Evolutionary conservation across 2,329 filamentous ascomycete species (phyloP).

Genomic region (Colletotrichum tabaci): DNA sequence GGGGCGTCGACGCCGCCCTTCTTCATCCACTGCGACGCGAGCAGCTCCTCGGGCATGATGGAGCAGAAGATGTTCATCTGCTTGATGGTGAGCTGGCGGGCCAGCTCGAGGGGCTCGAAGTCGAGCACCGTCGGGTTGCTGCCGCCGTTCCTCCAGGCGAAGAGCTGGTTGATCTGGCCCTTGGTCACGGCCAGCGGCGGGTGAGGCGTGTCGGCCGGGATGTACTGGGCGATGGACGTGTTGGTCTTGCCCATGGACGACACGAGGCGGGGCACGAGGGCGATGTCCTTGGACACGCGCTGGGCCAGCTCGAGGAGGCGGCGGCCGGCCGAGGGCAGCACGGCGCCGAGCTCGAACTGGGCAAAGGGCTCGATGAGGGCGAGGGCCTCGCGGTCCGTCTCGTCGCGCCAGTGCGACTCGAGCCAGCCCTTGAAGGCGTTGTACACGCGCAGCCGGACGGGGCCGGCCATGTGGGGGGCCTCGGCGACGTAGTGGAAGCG

Average conservation of each 20-base stretch:
- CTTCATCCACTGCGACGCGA: constrained; percentile 95
- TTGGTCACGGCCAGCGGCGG: constrained; percentile 81
- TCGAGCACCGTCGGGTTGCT: constrained; percentile 83
- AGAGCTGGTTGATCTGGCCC: constrained; percentile 81
- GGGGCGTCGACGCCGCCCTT: constrained; percentile 83
- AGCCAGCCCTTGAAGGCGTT: constrained; percentile 98
- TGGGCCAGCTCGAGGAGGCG: constrained; percentile 85
- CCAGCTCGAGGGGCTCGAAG: constrained; percentile 91
- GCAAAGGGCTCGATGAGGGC: constrained; percentile 86
- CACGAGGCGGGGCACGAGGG: constrained; percentile 85
- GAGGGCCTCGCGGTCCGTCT: constrained; percentile 83
- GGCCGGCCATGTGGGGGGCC: constrained; percentile 78
- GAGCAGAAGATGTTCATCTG: constrained; percentile 93
- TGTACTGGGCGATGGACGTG: constrained; percentile 79
- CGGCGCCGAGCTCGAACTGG: constrained; percentile 75
- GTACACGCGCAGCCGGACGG: constrained; percentile 91
- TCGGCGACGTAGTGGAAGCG: constrained; percentile 94
- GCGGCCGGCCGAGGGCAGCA: constrained; percentile 83
- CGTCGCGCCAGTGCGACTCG: constrained; percentile 93
- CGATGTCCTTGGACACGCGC: constrained; percentile 81
- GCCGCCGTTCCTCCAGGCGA: constrained; percentile 82
- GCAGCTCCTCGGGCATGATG: constrained; percentile 91
- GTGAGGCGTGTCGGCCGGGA: constrained; percentile 79
- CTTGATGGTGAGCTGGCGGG: constrained; percentile 92
- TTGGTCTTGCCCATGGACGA: constrained; percentile 92